Percentiles rank a stretch among this genome's conserved stretches.
Conservation (phyloP, 164 flowering plant genomes). For the Vitis rotundifolia region DNA sequence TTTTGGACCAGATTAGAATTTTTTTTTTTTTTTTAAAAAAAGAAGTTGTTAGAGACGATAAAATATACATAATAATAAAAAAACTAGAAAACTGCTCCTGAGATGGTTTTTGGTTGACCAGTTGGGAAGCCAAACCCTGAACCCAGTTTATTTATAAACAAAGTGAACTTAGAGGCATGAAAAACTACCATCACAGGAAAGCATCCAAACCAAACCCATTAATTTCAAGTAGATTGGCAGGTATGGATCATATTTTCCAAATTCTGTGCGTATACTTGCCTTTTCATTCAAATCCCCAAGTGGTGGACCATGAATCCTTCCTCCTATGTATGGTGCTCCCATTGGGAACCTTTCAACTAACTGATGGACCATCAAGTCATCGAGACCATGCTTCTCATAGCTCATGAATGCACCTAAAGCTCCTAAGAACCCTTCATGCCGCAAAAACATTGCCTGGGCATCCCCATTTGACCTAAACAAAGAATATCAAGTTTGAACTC, state of each 20-base stretch:
- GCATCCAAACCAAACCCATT: not conserved
- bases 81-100: not conserved
- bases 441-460: constrained; percentile 90
- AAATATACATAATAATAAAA: not conserved
- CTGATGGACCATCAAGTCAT: constrained; percentile 97
- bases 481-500: constrained; percentile 3
- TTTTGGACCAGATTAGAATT: not conserved
- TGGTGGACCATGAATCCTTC: constrained; percentile 91
- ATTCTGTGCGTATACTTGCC: constrained; percentile 43
- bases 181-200: too few species aligned
- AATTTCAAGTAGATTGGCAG: not conserved
- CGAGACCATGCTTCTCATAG: constrained; percentile 97
- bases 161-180: too few species aligned
- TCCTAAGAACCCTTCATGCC: constrained; percentile 97
- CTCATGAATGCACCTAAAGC: constrained; percentile 99
- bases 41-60: too few species aligned
- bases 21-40: too few species aligned
- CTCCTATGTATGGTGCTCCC: constrained; percentile 97
- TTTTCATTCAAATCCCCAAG: constrained; percentile 90
- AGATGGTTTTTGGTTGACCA: not conserved
- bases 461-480: constrained; percentile 82
- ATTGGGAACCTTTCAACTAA: constrained; percentile 97
- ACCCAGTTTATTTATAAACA: not conserved
- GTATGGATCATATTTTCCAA: not conserved
- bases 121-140: not conserved